A percentile compares a stretch with the other conserved stretches of the same genome.
phyloP scores from a whole-genome alignment of 2,329 filamentous ascomycete species.

The Calonectria pteridis region DNA sequence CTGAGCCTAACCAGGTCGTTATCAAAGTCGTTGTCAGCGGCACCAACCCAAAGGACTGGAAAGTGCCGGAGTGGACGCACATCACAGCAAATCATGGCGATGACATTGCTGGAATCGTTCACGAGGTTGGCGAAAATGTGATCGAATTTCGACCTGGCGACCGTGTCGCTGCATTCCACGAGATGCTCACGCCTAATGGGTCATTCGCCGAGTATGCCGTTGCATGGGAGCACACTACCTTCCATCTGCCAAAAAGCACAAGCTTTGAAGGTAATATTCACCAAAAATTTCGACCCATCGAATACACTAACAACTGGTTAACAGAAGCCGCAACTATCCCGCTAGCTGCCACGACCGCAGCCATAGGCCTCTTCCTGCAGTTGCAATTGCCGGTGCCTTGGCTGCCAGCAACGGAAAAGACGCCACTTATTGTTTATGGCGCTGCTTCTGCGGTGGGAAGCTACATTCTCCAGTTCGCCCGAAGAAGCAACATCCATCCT shows the following conservation, averaged over 20 bases:
- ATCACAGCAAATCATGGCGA: not conserved
- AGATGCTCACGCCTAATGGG: not conserved
- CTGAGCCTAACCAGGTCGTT: not conserved
- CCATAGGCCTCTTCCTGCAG: not conserved
- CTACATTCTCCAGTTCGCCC: not conserved
- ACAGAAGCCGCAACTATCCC: not conserved
- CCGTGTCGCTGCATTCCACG: not conserved
- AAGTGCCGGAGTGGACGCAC: not conserved
- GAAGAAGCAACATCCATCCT: not conserved
- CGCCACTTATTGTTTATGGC: not conserved
- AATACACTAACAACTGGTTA: not conserved
- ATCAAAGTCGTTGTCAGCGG: not conserved
- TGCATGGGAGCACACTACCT: not conserved
- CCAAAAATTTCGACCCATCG: too few species aligned
- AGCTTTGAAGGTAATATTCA: not conserved
- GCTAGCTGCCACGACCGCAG: not conserved
- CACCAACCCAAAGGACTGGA: slow-evolving; percentile 4
- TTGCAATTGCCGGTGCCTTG: not conserved
- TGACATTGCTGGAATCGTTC: not conserved
- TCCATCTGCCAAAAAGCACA: not conserved
- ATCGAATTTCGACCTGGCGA: not conserved
- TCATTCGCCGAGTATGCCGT: slow-evolving; percentile 2
- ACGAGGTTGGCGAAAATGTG: not conserved
- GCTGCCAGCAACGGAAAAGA: not conserved
- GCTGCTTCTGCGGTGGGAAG: not conserved